These are phyloP conservation scores for Agapanthus africanus DNA, from an alignment of 106 monocot genomes.

Conservation along the genomic window DNA sequence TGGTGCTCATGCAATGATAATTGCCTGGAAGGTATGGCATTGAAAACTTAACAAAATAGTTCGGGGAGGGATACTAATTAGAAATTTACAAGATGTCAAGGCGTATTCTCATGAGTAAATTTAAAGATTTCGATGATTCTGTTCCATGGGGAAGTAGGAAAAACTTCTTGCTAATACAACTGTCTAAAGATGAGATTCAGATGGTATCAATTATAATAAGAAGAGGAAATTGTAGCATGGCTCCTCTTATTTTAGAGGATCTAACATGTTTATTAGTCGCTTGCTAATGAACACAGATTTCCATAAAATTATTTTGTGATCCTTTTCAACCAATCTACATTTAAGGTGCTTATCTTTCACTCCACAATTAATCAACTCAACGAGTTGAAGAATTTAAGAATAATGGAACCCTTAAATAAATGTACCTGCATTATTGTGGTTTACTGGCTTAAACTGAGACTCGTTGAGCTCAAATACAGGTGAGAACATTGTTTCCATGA, in stretches of 20 bases:
- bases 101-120: too few species aligned
- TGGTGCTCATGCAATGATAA: too few species aligned
- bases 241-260: background rate
- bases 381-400: background rate
- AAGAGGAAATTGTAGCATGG: too few species aligned
- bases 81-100: too few species aligned
- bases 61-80: too few species aligned
- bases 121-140: too few species aligned
- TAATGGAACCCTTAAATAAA: background rate
- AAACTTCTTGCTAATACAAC: too few species aligned
- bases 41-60: too few species aligned
- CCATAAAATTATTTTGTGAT: background rate
- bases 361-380: background rate
- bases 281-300: background rate
- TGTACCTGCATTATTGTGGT: slow-evolving; percentile 8
- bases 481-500: slow-evolving; percentile 14
- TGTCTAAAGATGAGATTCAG: too few species aligned
- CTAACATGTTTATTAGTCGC: background rate
- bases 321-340: background rate
- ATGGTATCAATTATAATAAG: too few species aligned
- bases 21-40: too few species aligned
- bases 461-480: slow-evolving; percentile 9
- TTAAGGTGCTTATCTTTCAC: background rate
- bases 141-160: too few species aligned
- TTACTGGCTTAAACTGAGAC: slow-evolving; percentile 11